Percentiles rank a stretch among this genome's conserved stretches.
phyloP scores from a whole-genome alignment of 2,329 filamentous ascomycete genomes.

The Aspergillus caelatus region DNA sequence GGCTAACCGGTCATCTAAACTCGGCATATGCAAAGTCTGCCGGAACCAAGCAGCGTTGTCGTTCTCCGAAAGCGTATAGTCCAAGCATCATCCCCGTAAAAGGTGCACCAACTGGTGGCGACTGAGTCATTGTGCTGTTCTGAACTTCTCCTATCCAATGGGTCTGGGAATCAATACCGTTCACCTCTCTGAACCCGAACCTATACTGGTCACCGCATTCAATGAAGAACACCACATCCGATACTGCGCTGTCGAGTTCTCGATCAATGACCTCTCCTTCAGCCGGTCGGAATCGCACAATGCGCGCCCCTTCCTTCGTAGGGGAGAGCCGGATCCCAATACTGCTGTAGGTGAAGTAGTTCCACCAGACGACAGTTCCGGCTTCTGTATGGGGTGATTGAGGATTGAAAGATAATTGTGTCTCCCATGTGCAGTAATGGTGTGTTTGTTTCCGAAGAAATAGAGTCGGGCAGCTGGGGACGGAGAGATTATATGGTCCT shows the following conservation, averaged over 20 bases:
- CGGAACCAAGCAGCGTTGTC: conserved; percentile 43
- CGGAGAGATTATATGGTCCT: conserved; percentile 55
- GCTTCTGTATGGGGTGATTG: conserved; percentile 51
- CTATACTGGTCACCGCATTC: conserved; percentile 35
- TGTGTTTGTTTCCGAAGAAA: conserved; percentile 58
- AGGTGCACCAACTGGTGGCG: conserved; percentile 42
- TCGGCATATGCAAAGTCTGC: conserved; percentile 46
- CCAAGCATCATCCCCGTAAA: conserved; percentile 53
- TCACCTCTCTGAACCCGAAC: conserved; percentile 30
- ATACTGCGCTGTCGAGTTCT: conserved; percentile 7
- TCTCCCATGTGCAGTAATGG: conserved; percentile 47
- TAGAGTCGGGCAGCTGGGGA: conserved; percentile 55
- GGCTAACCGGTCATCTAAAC: not conserved
- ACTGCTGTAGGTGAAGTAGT: conserved; percentile 49
- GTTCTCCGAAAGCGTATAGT: conserved; percentile 48
- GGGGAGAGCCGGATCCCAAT: conserved; percentile 42
- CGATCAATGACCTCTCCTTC: conserved; percentile 22
- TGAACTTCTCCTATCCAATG: conserved; percentile 34
- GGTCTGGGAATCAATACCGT: conserved; percentile 7
- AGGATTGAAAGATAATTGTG: conserved; percentile 52
- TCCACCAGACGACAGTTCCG: conserved; percentile 59
- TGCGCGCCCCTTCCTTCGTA: conserved; percentile 15
- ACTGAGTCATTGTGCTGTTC: conserved; percentile 37
- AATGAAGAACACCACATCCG: conserved; percentile 31
- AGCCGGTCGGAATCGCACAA: conserved; percentile 31